Base-by-base conservation (phyloP, 306 rosid genomes). In the Vicia villosa region DNA sequence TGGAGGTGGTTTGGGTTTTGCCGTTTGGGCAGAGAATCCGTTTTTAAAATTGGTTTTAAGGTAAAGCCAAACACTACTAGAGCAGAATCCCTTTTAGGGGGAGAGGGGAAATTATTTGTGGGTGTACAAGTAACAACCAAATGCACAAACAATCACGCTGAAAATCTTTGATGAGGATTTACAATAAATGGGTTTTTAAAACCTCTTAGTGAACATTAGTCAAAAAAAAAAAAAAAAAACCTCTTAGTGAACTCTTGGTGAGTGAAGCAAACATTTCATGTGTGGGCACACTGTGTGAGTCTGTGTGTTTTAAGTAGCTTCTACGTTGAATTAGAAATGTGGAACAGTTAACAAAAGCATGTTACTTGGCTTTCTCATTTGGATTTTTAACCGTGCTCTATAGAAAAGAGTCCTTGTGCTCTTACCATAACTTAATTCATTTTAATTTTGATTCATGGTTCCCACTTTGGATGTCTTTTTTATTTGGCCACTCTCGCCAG, bases 391-490 rank as follows among this genome's bases (percentile, higher is more conserved):
- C 32, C 36, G 1, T 57, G 46, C 54, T 77, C 21, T 42, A 47
- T 42, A 57, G 58, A 22, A 41, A 60, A 54, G 13, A 42, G n/a
- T 63, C 24, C 19, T n/a, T 9, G 12, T 60, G 65, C 34, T 58
- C 69, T 72, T 61, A 26, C 26, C 40, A 7, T 36, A 61, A 57
- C 42, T 17, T 60, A 42, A 21, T 63, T 70, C 66, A n/a, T 47
- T 73, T 63, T 69, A 2, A 57, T 70, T 51, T 61, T 63, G 26
- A 32, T 37, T 37, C 65, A 61, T 37, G 61, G 56, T 19, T 62
- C 63, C 55, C 24, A 28, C 5, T 47, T 14, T 74, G 74, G 37
- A 68, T 81, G 19, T 68, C 58, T 46, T 63, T 50, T 14, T 37
- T 37, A 5, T 47, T n/a, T 40, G 9, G 55, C 73, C 13, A 70